These are phyloP conservation scores for Prunus fruticosa DNA, from an alignment of 306 rosid species.

Conservation along the genomic window DNA sequence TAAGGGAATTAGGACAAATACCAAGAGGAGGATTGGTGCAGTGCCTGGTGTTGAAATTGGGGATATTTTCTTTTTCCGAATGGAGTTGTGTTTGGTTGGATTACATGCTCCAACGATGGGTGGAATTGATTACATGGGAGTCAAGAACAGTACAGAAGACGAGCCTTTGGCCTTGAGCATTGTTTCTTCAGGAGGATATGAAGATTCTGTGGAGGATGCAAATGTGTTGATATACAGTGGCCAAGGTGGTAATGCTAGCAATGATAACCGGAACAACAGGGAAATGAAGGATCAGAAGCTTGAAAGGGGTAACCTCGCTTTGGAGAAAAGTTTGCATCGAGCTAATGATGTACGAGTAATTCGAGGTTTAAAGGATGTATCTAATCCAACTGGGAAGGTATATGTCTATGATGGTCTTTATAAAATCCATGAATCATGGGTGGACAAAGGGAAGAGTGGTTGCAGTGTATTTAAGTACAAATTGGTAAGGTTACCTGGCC, in stretches of 20 bases:
- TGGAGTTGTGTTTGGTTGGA: conserved; percentile 82
- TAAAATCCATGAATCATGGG: conserved; percentile 80
- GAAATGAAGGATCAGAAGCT: conserved; percentile 88
- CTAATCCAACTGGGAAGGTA: conserved; percentile 64
- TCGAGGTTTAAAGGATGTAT: conserved; percentile 63
- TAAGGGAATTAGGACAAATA: conserved; percentile 75
- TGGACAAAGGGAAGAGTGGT: conserved; percentile 77
- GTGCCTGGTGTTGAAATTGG: conserved; percentile 91
- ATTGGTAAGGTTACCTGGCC: conserved; percentile 60
- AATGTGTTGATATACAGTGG: conserved; percentile 86
- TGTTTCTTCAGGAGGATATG: conserved; percentile 93
- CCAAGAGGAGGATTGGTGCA: conserved; percentile 56
- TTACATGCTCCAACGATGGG: conserved; percentile 89
- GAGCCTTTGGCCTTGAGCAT: conserved; percentile 91
- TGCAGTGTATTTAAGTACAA: conserved; percentile 77
- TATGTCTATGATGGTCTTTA: conserved; percentile 93
- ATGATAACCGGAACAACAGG: conserved; percentile 42
- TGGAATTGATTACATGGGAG: conserved; percentile 79
- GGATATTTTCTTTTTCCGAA: conserved; percentile 83
- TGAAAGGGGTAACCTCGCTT: conserved; percentile 95
- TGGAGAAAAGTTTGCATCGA: conserved; percentile 73
- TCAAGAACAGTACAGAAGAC: conserved; percentile 62
- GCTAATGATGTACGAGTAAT: conserved; percentile 81
- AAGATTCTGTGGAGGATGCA: conserved; percentile 66
- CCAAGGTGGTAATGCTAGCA: conserved; percentile 68